Evolutionary conservation across 129 eudicot genomes (phyloP), one percentile per base, ranked within the genome.

Genomic region (Mikania micrantha): DNA sequence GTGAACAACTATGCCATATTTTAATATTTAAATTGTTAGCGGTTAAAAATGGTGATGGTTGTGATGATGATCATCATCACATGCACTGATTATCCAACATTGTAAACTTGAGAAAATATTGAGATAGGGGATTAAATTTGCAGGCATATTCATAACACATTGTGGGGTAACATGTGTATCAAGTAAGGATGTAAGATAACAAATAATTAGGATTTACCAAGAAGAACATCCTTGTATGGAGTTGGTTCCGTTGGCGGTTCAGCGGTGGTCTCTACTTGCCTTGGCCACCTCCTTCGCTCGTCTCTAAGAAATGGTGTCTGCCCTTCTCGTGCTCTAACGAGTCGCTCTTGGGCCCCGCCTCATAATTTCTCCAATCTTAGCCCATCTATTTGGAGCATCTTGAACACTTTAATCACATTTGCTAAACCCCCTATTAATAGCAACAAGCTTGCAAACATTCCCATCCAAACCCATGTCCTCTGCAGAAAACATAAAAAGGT

Each of bases 281-380:
- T 66, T 0, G 76, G 66, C 67, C 83, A 78, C 67, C 71, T 67
- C 64, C 82, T 76, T 11, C 52, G 75, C 39, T 84, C 84, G 56
- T 86, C 88, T 0, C 68, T 28, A 9, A 90, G 77, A 66, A 90
- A 81, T 0, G 97, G 97, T 11, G 73, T 74, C 3, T 77, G 86
- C 56, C 95, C 88, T 76, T 92, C 98, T 27, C 95, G 63, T 61
- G 50, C 76, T 45, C 74, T 78, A 12, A 65, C 49, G 5, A 93
- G 73, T 39, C 77, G 71, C 53, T 89, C 99, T 77, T 89, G 96
- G 27, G 96, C 99, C 28, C 99, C 96, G 2, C 99, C 99, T 67
- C 99, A 78, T 54, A 93, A 77, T 38, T 93, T 93, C 75, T 89
- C 95, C 32, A 93, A 78, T 58, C 96, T 83, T 17, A 88, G 70